Conservation (phyloP, 768 basidiomycete genomes). For the Serendipita indica region DNA sequence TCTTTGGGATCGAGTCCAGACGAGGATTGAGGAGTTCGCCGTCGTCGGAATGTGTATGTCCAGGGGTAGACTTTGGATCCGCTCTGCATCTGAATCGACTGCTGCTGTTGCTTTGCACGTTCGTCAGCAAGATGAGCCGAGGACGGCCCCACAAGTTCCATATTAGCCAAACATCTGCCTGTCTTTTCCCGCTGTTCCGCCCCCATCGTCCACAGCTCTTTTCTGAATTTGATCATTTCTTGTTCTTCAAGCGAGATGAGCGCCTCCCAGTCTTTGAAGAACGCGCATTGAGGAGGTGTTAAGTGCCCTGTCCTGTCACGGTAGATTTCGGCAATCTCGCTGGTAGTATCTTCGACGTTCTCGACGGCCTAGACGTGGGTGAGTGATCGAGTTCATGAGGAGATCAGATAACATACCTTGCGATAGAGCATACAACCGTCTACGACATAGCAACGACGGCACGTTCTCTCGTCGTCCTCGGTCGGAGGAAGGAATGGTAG, state of each 20-base stretch:
- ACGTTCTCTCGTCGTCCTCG: slow-evolving; percentile 65
- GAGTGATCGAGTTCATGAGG: slow-evolving; percentile 10
- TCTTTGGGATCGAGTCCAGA: too few relatives aligned
- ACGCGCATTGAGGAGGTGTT: slow-evolving; percentile 44
- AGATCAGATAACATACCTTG: slow-evolving; percentile 37
- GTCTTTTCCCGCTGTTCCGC: slow-evolving; percentile 62
- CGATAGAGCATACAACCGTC: slow-evolving; percentile 93
- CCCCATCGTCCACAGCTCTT: slow-evolving; percentile 87
- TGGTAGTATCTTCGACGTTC: slow-evolving; percentile 35
- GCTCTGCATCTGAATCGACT: slow-evolving; percentile 15
- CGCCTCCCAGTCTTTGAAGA: slow-evolving; percentile 85
- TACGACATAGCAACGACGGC: slow-evolving; percentile 65
- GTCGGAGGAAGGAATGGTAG: slow-evolving; percentile 61
- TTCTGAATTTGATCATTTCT: slow-evolving; percentile 67
- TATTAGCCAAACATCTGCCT: slow-evolving; percentile 72
- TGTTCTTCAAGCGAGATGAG: slow-evolving; percentile 78
- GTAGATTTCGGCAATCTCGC: slow-evolving; percentile 47
- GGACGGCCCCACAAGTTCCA: slow-evolving; percentile 43
- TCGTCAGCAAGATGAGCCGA: too few relatives aligned
- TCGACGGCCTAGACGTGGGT: slow-evolving; percentile 46
- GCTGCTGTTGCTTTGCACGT: too few relatives aligned
- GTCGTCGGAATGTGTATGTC: slow-evolving; percentile 53
- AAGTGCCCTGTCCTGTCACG: slow-evolving; percentile 66
- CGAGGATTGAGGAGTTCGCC: neutral
- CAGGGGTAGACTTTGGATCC: slow-evolving; percentile 57